Percentiles rank a stretch among this genome's conserved stretches.
These are phyloP conservation scores for Aspergillus pseudonomiae DNA, from an alignment of 2,329 filamentous ascomycete genomes.

Conservation along the genomic window DNA sequence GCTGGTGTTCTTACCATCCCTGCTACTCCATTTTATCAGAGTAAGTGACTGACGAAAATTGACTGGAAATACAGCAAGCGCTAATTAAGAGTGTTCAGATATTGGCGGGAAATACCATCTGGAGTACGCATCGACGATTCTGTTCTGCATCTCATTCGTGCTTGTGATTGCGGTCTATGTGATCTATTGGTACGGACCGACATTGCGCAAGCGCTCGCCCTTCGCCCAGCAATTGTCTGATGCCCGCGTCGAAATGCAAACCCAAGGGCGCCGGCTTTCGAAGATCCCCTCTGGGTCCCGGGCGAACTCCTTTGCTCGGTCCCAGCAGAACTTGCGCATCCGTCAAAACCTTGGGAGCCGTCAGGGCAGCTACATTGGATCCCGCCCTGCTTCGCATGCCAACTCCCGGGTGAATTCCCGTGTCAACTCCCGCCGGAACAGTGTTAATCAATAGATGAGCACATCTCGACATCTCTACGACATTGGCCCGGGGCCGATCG, in stretches of 20 bases:
- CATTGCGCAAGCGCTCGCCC: constrained; percentile 61
- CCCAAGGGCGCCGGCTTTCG: constrained; percentile 34
- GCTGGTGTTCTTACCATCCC: constrained; percentile 66
- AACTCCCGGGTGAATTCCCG: constrained; percentile 34
- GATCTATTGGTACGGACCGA: constrained; percentile 67
- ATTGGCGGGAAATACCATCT: constrained; percentile 59
- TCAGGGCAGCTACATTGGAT: constrained; percentile 36
- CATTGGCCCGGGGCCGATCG: not conserved
- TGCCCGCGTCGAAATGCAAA: constrained; percentile 39
- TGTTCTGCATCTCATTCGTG: constrained; percentile 60
- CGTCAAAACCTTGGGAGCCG: constrained; percentile 41
- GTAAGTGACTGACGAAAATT: constrained; percentile 30
- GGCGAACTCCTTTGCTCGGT: constrained; percentile 43
- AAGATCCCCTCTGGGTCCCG: constrained; percentile 39
- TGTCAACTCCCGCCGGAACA: constrained; percentile 35
- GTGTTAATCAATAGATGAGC: constrained; percentile 9
- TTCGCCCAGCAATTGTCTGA: constrained; percentile 66
- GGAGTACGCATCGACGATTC: constrained; percentile 65
- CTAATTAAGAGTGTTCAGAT: constrained; percentile 37
- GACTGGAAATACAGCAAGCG: not conserved
- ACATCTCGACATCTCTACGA: not conserved
- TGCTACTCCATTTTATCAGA: constrained; percentile 55
- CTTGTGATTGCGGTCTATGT: constrained; percentile 67
- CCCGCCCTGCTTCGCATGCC: constrained; percentile 27
- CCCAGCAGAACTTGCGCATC: constrained; percentile 42